phyloP scores from a whole-genome alignment of 148 eudicot genomes.

The Rhododendron simsii region DNA sequence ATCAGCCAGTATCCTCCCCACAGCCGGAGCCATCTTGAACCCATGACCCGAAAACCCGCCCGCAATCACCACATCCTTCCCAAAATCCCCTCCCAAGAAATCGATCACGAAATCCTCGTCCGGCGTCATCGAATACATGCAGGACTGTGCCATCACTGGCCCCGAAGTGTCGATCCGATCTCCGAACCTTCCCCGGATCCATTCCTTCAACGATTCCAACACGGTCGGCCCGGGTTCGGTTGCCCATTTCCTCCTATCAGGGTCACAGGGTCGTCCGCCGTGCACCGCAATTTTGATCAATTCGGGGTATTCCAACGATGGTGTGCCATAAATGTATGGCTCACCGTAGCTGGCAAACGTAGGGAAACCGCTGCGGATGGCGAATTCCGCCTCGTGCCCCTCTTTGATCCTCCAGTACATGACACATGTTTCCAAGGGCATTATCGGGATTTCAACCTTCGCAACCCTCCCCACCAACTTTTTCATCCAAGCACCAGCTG shows the following conservation, averaged over 20 bases:
- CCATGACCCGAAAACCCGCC: constrained; percentile 97
- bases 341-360: constrained; percentile 76
- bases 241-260: constrained; percentile 60
- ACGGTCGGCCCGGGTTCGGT: neutral
- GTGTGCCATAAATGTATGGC: constrained; percentile 81
- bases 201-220: constrained; percentile 32
- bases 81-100: constrained; percentile 72
- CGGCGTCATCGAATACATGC: constrained; percentile 87
- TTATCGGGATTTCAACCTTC: constrained; percentile 43
- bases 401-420: constrained; percentile 66
- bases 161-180: constrained; percentile 38
- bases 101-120: constrained; percentile 84
- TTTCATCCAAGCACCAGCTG: constrained; percentile 66
- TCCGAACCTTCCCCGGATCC: constrained; percentile 54
- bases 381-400: constrained; percentile 46
- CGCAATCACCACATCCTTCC: constrained; percentile 69
- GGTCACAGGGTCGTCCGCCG: constrained; percentile 60
- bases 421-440: constrained; percentile 58
- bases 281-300: constrained; percentile 64
- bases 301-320: constrained; percentile 76
- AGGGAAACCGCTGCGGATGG: constrained; percentile 57
- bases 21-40: constrained; percentile 85
- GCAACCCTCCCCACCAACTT: constrained; percentile 32
- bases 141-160: constrained; percentile 62
- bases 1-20: constrained; percentile 65